These are phyloP conservation scores for Eucalyptus cloeziana DNA, from an alignment of 345 rosid species.

Conservation along the genomic window DNA sequence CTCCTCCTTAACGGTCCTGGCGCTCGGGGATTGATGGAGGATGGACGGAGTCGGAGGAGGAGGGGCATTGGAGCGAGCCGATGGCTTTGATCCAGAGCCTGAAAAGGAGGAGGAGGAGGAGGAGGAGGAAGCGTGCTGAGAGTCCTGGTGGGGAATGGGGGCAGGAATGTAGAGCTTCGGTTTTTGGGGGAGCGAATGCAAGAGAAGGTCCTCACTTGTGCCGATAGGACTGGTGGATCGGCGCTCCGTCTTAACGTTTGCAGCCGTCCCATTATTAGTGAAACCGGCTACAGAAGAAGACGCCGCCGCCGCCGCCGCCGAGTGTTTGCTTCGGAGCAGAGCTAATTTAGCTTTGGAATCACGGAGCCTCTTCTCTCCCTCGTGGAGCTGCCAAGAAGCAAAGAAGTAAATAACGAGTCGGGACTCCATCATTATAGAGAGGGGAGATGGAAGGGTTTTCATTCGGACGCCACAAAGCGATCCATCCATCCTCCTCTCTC, in stretches of 20 bases:
- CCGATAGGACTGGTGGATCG: constrained; percentile 11
- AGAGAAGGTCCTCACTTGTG: background rate
- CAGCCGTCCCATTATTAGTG: constrained; percentile 4
- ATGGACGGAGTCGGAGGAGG: constrained; percentile 1
- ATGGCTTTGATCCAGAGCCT: constrained; percentile 11
- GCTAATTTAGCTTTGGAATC: constrained; percentile 47
- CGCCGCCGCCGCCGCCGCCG: background rate
- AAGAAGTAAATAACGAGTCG: background rate
- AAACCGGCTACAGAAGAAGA: constrained; percentile 6
- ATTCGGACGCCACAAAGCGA: background rate
- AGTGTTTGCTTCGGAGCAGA: constrained; percentile 31
- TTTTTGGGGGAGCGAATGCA: background rate
- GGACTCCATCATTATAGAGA: no score
- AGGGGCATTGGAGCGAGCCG: constrained; percentile 2
- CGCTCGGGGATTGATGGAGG: constrained; percentile 1
- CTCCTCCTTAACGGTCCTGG: constrained; percentile 26
- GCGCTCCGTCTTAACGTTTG: constrained; percentile 16
- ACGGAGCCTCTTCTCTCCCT: constrained; percentile 47
- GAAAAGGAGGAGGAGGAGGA: background rate
- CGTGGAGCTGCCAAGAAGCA: constrained; percentile 35
- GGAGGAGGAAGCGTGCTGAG: background rate
- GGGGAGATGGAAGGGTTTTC: no score
- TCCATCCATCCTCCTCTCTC: background rate
- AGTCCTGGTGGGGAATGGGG: constrained; percentile 17
- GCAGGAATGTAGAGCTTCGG: constrained; percentile 41